Conservation (phyloP, 2,329 filamentous ascomycete species). For the Coniochaeta ligniaria region DNA sequence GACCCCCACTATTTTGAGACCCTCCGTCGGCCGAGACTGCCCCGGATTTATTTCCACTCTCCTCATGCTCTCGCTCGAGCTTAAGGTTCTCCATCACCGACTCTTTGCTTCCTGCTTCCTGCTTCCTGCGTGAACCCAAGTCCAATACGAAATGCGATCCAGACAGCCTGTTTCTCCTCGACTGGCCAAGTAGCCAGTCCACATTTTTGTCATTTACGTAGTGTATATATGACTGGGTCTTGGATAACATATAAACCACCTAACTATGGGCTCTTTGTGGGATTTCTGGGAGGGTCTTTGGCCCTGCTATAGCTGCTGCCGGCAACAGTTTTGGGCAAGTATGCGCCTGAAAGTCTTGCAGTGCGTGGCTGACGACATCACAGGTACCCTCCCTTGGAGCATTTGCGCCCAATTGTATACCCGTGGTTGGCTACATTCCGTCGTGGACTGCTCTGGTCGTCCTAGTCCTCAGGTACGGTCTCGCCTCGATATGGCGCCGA, state of each 20-base stretch:
- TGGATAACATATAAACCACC: background rate
- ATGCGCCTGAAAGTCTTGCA: background rate
- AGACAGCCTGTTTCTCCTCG: background rate
- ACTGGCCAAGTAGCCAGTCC: background rate
- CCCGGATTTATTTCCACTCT: background rate
- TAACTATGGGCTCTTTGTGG: background rate
- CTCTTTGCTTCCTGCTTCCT: background rate
- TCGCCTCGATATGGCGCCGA: constrained; percentile 21
- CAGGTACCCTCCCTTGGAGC: constrained; percentile 20
- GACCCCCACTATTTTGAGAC: background rate
- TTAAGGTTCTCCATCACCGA: background rate
- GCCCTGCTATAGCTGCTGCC: constrained; percentile 25
- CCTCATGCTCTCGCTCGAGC: background rate
- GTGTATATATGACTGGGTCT: background rate
- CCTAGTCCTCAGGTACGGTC: constrained; percentile 21
- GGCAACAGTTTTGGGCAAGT: constrained; percentile 17
- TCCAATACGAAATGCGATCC: background rate
- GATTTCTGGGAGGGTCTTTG: constrained; percentile 7
- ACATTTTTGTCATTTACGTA: background rate
- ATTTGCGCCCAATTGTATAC: constrained; percentile 23
- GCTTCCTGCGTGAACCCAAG: too few species aligned
- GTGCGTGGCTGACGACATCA: background rate
- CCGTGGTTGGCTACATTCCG: constrained; percentile 22
- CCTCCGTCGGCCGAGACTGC: background rate
- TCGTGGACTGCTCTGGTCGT: constrained; percentile 20